phyloP scores from a whole-genome alignment of 257 asterid species.

The Salvia miltiorrhiza region DNA sequence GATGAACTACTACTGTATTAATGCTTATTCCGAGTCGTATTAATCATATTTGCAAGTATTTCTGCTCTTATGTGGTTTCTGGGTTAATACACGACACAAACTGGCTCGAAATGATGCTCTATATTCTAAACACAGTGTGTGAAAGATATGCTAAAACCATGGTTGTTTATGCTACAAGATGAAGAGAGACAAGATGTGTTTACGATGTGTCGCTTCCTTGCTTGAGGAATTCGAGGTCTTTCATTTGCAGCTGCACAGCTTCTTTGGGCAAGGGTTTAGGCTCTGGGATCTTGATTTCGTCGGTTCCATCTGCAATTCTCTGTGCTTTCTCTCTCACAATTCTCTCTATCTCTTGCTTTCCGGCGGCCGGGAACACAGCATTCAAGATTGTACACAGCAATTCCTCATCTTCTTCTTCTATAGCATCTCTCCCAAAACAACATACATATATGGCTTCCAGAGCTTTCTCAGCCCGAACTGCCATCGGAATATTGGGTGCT shows the following conservation, averaged over 20 bases:
- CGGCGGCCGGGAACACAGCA: conserved; percentile 72
- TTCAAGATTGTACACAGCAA: conserved; percentile 56
- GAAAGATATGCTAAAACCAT: neutral
- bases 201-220: conserved; percentile 36
- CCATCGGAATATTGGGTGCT: conserved; percentile 70
- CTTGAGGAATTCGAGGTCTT: conserved; percentile 79
- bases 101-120: too few species aligned
- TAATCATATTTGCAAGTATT: neutral
- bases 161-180: neutral
- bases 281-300: conserved; percentile 54
- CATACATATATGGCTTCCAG: conserved; percentile 80
- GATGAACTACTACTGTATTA: conserved; percentile 5
- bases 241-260: conserved; percentile 87
- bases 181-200: neutral
- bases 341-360: conserved; percentile 41
- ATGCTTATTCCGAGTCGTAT: neutral
- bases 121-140: too few species aligned
- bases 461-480: conserved; percentile 81
- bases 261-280: conserved; percentile 72
- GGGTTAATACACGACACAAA: too few species aligned
- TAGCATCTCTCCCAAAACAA: conserved; percentile 62
- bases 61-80: neutral
- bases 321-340: conserved; percentile 66
- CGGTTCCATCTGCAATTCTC: conserved; percentile 69
- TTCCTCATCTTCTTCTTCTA: conserved; percentile 73